phyloP scores from a whole-genome alignment of 106 monocot species.

The Amphibolis antarctica region DNA sequence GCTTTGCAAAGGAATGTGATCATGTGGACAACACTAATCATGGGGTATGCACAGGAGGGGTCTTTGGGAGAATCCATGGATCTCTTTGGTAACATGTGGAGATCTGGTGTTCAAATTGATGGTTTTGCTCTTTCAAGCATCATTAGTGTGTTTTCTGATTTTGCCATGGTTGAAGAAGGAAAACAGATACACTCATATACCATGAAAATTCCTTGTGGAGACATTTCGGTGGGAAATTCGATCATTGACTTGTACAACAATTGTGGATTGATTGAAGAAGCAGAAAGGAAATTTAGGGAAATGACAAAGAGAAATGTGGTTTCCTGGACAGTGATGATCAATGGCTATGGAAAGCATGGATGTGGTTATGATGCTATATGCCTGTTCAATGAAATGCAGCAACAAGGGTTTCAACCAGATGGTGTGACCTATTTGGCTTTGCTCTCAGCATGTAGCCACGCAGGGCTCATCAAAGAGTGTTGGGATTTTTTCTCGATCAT shows the following conservation, averaged over 20 bases:
- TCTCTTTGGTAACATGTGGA: slow-evolving; percentile 20
- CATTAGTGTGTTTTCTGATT: slow-evolving; percentile 37
- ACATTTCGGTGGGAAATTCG: slow-evolving; percentile 34
- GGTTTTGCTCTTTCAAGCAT: slow-evolving; percentile 33
- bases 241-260: slow-evolving; percentile 44
- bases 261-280: slow-evolving; percentile 29
- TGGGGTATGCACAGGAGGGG: slow-evolving; percentile 29
- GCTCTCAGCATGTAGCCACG: slow-evolving; percentile 43
- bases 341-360: slow-evolving; percentile 28
- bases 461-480: slow-evolving; percentile 32
- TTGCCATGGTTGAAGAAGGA: slow-evolving; percentile 32
- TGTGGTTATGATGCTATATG: slow-evolving; percentile 8
- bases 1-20: slow-evolving; percentile 20
- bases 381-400: slow-evolving; percentile 30
- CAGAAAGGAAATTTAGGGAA: slow-evolving; percentile 8
- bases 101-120: slow-evolving; percentile 20
- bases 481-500: slow-evolving; percentile 12
- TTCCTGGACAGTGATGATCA: slow-evolving; percentile 26
- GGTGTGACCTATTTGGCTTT: slow-evolving; percentile 35
- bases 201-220: slow-evolving; percentile 24
- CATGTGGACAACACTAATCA: slow-evolving; percentile 31
- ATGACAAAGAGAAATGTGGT: slow-evolving; percentile 12
- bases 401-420: slow-evolving; percentile 27
- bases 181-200: slow-evolving; percentile 32
- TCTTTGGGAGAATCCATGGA: slow-evolving; percentile 21